Conservation (phyloP, 2,329 filamentous ascomycete genomes). For the Alternaria ethzedia region DNA sequence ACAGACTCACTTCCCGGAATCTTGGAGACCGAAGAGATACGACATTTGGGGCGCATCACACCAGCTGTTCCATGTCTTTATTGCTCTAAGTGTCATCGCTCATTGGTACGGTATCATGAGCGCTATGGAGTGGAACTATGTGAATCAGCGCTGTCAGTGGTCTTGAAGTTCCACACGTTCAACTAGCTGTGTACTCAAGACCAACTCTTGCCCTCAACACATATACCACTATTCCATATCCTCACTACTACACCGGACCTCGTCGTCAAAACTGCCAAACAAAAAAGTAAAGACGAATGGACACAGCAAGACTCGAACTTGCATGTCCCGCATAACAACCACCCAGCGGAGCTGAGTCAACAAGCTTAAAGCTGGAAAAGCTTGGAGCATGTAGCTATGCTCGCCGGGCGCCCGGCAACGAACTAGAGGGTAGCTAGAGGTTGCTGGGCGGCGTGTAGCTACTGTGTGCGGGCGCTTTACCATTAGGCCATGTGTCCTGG, state of each 20-base stretch:
- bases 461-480: neutral
- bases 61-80: constrained; percentile 91
- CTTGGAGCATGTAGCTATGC: too few relatives aligned
- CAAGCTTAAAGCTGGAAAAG: too few relatives aligned
- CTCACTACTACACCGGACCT: too few relatives aligned
- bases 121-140: constrained; percentile 10
- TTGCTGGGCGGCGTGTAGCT: neutral
- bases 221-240: too few relatives aligned
- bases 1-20: constrained; percentile 74
- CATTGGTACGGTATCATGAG: constrained; percentile 6
- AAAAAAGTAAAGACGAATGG: neutral
- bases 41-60: constrained; percentile 88
- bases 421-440: too few relatives aligned
- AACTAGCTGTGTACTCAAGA: too few relatives aligned
- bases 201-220: too few relatives aligned
- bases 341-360: neutral
- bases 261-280: too few relatives aligned
- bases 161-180: neutral
- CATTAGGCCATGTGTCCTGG: neutral
- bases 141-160: constrained; percentile 6
- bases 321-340: neutral
- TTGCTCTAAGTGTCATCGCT: constrained; percentile 72
- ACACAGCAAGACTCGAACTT: neutral
- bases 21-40: constrained; percentile 75
- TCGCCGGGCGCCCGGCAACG: too few relatives aligned